phyloP scores from a whole-genome alignment of 257 asterid species.

The Hygrophila difformis region DNA sequence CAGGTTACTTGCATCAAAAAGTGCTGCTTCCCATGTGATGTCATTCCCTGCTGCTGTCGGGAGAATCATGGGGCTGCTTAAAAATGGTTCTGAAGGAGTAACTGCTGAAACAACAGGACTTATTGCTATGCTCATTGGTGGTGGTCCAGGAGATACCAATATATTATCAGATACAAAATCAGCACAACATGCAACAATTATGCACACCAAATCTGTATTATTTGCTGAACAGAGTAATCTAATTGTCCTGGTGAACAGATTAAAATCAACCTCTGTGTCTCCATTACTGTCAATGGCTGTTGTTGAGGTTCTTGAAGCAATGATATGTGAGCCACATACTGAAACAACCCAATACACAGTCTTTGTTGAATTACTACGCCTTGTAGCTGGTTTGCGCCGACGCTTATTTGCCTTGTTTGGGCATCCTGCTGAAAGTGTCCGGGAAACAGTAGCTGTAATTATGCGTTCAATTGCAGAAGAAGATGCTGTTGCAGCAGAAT shows the following conservation, averaged over 20 bases:
- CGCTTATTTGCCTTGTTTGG: slow-evolving; percentile 95
- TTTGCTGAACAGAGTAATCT: slow-evolving; percentile 76
- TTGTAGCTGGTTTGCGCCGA: slow-evolving; percentile 94
- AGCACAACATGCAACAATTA: slow-evolving; percentile 87
- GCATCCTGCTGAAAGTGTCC: slow-evolving; percentile 93
- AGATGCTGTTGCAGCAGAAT: slow-evolving; percentile 99
- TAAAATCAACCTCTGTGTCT: slow-evolving; percentile 82
- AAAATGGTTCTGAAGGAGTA: slow-evolving; percentile 96
- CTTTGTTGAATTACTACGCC: slow-evolving; percentile 87
- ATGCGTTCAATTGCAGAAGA: slow-evolving; percentile 99
- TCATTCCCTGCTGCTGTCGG: slow-evolving; percentile 99
- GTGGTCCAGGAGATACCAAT: slow-evolving; percentile 91
- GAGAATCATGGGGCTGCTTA: slow-evolving; percentile 90
- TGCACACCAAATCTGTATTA: slow-evolving; percentile 89
- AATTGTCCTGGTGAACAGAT: slow-evolving; percentile 76
- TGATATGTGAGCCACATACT: slow-evolving; percentile 91
- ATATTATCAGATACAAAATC: slow-evolving; percentile 71
- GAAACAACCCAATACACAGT: slow-evolving; percentile 94
- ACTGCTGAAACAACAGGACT: slow-evolving; percentile 86
- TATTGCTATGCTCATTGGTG: slow-evolving; percentile 89
- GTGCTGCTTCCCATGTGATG: slow-evolving; percentile 97
- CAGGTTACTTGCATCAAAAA: slow-evolving; percentile 81
- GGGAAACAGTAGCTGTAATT: slow-evolving; percentile 89
- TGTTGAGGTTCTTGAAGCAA: slow-evolving; percentile 96
- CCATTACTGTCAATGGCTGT: slow-evolving; percentile 91